Base-by-base conservation (phyloP, 108 stramenopile species). In the Skeletonema tropicum region DNA sequence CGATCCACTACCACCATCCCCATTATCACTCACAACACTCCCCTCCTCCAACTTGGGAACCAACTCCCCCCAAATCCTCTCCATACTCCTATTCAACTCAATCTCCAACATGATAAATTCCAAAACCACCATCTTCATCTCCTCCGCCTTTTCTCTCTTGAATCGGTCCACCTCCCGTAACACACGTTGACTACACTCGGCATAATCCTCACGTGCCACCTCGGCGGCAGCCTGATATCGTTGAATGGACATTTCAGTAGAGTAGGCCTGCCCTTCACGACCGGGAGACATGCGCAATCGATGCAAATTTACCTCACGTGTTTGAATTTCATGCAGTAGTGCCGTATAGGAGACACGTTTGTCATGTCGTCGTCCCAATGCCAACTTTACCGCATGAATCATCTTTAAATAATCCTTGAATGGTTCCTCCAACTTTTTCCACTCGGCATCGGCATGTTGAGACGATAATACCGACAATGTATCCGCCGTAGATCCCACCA, bases 131-230 rank as follows among this genome's bases (percentile, higher is more conserved):
- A 84, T 80, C 61, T 92, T 89, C 94, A 98, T 97, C 70, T 98
- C 98, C 57, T 95, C 94, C 10, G 96, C 94, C 74, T 96, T 97
- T 73, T 97, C 97, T 19, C 94, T 57, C 83, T 97, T 97, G 93
- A 98, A 98, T 31, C 98, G 89, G 79, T 95, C 96, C 13, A 98
- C 96, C 82, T 98, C 98, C n/a, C 95, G 85, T 32, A 97, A 74
- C 3, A 97, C 94, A 9, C 98, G 87, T 66, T 94, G 92, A 42
- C 88, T 87, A 23, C 91, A 90, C 4, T 87, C 79, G 42, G 94
- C 91, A 88, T 96, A 97, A 62, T 93, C 94, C 64, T 92, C 91
- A 31, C 86, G 82, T 2, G 96, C 92, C 14, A 75, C 64, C 23
- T 94, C 83, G 30, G 92, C 87, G 7, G 85, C 89, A 57, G 87